Evolutionary conservation across 768 basidiomycete genomes (phyloP).

Genomic region (Chalciporus pseudorubinellus): DNA sequence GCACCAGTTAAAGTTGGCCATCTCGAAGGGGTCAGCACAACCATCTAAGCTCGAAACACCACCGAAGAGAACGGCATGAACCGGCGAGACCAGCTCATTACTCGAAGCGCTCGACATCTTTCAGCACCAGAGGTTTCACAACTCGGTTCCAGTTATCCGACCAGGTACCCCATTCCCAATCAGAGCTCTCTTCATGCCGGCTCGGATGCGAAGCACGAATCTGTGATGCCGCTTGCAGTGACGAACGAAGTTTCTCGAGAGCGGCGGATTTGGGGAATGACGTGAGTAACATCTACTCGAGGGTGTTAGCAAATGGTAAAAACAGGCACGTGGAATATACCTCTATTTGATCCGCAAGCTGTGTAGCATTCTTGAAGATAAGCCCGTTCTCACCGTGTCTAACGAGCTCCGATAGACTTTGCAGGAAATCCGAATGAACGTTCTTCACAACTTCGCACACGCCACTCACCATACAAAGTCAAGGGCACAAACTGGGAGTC

Average conservation of each 20-base stretch:
- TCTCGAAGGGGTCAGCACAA: background rate
- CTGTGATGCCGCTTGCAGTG: constrained; percentile 39
- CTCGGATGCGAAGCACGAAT: constrained; percentile 21
- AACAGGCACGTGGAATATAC: constrained; percentile 15
- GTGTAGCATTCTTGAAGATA: constrained; percentile 62
- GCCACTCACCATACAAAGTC: constrained; percentile 75
- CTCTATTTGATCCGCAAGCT: constrained; percentile 73
- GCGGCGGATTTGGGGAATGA: constrained; percentile 57
- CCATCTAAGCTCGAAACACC: background rate
- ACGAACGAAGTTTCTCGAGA: constrained; percentile 52
- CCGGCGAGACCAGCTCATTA: background rate
- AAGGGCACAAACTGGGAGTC: constrained; percentile 88
- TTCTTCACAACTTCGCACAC: background rate
- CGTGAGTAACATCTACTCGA: constrained; percentile 49
- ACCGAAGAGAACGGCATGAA: background rate
- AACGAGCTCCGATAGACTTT: constrained; percentile 83
- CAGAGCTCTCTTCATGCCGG: constrained; percentile 22
- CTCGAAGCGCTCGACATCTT: constrained; percentile 27
- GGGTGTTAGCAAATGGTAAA: background rate
- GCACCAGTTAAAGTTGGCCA: too few relatives aligned
- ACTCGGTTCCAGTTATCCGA: constrained; percentile 78
- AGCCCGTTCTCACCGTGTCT: constrained; percentile 81
- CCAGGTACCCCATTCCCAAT: constrained; percentile 74
- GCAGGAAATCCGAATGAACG: constrained; percentile 4
- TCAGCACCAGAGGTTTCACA: constrained; percentile 56